Evolutionary conservation across 495 filamentous ascomycete genomes (phyloP), one percentile per base, ranked within the genome.

Genomic region (Neurospora sp.): DNA sequence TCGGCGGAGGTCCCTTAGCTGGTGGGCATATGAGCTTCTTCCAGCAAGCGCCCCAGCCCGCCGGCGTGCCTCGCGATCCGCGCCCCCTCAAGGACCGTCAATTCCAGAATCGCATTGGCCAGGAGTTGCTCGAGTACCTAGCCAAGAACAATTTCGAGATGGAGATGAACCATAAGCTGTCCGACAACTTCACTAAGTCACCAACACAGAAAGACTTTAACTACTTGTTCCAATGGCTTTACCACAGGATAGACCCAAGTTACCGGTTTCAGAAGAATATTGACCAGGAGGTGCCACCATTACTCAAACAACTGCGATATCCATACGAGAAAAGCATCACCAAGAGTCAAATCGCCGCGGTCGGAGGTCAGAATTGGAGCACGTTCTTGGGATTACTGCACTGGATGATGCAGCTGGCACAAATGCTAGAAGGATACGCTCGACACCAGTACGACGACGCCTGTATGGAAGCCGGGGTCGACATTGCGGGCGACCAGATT

Each of bases 181-280:
- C 92, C 4, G 90, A 93, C 70, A 97, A 97, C 74, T 92, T 92
- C 21, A 88, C 96, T 77, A 93, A 91, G 70, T 94, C 91, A 43
- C 96, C 96, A n/a, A 98, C 94, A 5, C 94, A 97, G 77, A 99
- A 98, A 79, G 96, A 99, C 80, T 99, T 98, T 83, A 93, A 94
- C 78, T 90, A 87, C 76, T 94, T 98, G 82, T 99, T 99, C 81
- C 94, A 98, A 81, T 99, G 94, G 92, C 87, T 99, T 2, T 99
- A 99, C 80, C 92, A 92, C 76, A 91, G 93, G 54, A 93, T 99
- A 73, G 96, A 99, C 79, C 94, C 96, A 0, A 90, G 90, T 72
- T 97, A 98, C 79, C 89, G 90, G 19, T 97, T 98, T 78, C 90
- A 91, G 74, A 96, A 96, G 79, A 90, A 90, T 42, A 97, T 98